These are phyloP conservation scores for Populus hybrid DNA, from an alignment of 441 rosid genomes.

Conservation along the genomic window DNA sequence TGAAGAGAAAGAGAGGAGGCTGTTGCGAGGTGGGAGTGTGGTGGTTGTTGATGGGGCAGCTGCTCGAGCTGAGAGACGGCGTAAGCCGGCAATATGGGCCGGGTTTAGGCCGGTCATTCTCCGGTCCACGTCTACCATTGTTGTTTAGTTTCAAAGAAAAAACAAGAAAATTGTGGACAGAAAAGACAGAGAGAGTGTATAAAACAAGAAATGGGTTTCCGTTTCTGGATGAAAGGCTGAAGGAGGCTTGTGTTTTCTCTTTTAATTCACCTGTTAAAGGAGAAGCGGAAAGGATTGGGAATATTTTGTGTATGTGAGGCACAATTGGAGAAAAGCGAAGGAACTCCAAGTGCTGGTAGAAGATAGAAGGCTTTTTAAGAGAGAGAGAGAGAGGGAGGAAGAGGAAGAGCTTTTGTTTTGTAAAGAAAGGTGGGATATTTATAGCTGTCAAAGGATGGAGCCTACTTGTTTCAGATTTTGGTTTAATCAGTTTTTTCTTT, in stretches of 20 bases:
- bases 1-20: conserved; percentile 66
- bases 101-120: conserved; percentile 88
- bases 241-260: not conserved
- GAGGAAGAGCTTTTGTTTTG: not conserved
- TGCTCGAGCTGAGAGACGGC: conserved; percentile 94
- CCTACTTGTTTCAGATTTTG: not conserved
- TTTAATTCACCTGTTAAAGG: too few relatives aligned
- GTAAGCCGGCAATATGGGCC: conserved; percentile 86
- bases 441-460: not conserved
- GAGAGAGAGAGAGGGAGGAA: not conserved
- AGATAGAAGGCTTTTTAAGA: not conserved
- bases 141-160: not conserved
- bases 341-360: not conserved
- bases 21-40: conserved; percentile 48
- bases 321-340: not conserved
- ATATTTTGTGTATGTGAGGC: not conserved
- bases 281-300: not conserved
- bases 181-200: not conserved
- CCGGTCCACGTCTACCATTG: conserved; percentile 98
- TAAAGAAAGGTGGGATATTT: not conserved
- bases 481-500: not conserved
- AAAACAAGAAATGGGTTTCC: not conserved
- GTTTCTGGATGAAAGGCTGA: not conserved
- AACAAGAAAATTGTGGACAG: not conserved
- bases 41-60: conserved; percentile 60